Evolutionary conservation across 139 green algal species (phyloP).

Genomic region (Volvox africanus): DNA sequence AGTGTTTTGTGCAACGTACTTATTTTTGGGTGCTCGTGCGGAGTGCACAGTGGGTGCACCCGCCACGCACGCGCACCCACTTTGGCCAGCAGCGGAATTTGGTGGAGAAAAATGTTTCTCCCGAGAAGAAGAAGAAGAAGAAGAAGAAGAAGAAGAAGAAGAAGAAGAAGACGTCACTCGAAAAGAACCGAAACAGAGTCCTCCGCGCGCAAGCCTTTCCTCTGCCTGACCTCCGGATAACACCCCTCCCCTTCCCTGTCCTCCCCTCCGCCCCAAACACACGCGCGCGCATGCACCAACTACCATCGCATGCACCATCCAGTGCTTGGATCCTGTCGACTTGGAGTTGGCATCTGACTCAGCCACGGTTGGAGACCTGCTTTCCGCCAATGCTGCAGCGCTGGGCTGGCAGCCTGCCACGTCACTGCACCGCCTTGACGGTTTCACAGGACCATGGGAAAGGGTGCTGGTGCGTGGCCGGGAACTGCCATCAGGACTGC

Average conservation of each 20-base stretch:
- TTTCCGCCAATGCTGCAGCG: constrained; percentile 35
- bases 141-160: no score
- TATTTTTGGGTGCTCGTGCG: no score
- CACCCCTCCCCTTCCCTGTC: neutral
- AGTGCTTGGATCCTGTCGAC: constrained; percentile 19
- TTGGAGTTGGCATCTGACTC: neutral
- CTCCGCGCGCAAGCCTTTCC: neutral
- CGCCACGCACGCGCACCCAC: no score
- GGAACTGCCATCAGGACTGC: neutral
- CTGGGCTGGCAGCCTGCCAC: constrained; percentile 58
- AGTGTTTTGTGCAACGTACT: no score
- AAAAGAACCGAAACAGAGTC: neutral
- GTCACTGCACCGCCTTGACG: constrained; percentile 70
- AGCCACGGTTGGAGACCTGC: constrained; percentile 41
- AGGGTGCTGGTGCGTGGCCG: constrained; percentile 32
- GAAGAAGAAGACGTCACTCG: neutral
- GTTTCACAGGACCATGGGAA: constrained; percentile 76
- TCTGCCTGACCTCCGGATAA: neutral
- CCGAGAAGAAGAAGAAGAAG: no score
- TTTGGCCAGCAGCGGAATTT: no score
- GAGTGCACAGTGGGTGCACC: no score
- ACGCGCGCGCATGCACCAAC: neutral
- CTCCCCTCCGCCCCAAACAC: neutral
- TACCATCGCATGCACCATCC: neutral
- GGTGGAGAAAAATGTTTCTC: no score